Conservation (phyloP, 2,329 filamentous ascomycete species). For the Ophiostoma perfectum region DNA sequence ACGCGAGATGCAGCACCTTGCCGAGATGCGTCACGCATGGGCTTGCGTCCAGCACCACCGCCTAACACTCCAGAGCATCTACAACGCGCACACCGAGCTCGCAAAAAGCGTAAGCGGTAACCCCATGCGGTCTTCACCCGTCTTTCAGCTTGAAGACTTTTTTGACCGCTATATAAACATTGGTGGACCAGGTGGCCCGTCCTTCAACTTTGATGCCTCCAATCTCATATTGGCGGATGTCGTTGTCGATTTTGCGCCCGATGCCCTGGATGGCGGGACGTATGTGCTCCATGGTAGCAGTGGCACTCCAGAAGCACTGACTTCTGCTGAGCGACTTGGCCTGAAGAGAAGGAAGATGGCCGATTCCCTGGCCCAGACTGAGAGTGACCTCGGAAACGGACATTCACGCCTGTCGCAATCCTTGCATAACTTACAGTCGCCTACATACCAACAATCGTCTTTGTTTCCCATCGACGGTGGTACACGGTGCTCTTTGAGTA, state of each 20-base stretch:
- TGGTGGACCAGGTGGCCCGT: constrained; percentile 52
- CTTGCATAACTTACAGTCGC: not conserved
- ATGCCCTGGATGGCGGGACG: constrained; percentile 44
- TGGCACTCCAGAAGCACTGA: not conserved
- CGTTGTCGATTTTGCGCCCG: constrained; percentile 53
- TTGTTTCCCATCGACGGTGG: not conserved
- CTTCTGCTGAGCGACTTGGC: not conserved
- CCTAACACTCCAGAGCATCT: constrained; percentile 71
- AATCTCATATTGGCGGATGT: constrained; percentile 68
- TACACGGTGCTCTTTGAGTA: not conserved
- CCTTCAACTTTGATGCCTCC: constrained; percentile 63
- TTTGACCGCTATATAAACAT: constrained; percentile 70
- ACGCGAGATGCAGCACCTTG: constrained; percentile 72
- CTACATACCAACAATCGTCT: not conserved
- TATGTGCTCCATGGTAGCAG: not conserved
- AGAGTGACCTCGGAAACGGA: not conserved
- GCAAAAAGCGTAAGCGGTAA: constrained; percentile 65
- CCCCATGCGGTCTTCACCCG: constrained; percentile 66
- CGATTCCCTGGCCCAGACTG: not conserved
- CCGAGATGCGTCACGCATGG: constrained; percentile 70
- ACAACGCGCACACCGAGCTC: constrained; percentile 72
- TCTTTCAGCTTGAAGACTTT: constrained; percentile 82
- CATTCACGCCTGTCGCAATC: not conserved
- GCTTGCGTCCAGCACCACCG: constrained; percentile 73
- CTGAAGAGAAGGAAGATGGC: not conserved